These are phyloP conservation scores for Fennellomyces sp. DNA, from an alignment of 371 early-diverging fungal species.

Conservation along the genomic window DNA sequence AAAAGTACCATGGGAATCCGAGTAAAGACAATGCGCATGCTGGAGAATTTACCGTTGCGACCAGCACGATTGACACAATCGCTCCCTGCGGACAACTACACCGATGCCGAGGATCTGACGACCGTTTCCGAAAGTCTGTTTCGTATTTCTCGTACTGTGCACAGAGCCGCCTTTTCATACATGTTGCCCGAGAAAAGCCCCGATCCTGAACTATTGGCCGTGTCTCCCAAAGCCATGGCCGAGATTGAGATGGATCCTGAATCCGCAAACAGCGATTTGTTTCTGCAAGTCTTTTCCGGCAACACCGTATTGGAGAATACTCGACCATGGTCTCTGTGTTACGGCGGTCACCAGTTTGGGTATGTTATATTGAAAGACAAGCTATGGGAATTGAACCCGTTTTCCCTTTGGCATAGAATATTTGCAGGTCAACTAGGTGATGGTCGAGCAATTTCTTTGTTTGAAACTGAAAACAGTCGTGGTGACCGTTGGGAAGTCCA, in stretches of 20 bases:
- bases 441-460: constrained; percentile 85
- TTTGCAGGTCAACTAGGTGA: constrained; percentile 85
- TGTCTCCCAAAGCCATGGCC: constrained; percentile 36
- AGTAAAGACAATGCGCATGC: constrained; percentile 9
- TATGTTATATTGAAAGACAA: constrained; percentile 25
- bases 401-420: too few species aligned
- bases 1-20: constrained; percentile 18
- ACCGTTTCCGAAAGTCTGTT: constrained; percentile 22
- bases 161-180: constrained; percentile 60
- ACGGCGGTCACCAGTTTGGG: constrained; percentile 94
- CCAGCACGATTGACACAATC: constrained; percentile 35
- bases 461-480: constrained; percentile 39
- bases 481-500: constrained; percentile 79
- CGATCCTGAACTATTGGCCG: constrained; percentile 47
- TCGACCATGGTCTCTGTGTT: constrained; percentile 82
- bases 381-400: constrained; percentile 16
- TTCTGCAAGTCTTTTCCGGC: constrained; percentile 46
- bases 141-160: constrained; percentile 58
- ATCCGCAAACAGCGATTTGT: constrained; percentile 20
- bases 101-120: constrained; percentile 15
- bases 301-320: constrained; percentile 48
- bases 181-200: constrained; percentile 59
- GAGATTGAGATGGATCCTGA: constrained; percentile 49
- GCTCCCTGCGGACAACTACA: constrained; percentile 35
- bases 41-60: constrained; percentile 30